Evolutionary conservation across 2,329 filamentous ascomycete genomes (phyloP).

Genomic region (Cercospora sojina): DNA sequence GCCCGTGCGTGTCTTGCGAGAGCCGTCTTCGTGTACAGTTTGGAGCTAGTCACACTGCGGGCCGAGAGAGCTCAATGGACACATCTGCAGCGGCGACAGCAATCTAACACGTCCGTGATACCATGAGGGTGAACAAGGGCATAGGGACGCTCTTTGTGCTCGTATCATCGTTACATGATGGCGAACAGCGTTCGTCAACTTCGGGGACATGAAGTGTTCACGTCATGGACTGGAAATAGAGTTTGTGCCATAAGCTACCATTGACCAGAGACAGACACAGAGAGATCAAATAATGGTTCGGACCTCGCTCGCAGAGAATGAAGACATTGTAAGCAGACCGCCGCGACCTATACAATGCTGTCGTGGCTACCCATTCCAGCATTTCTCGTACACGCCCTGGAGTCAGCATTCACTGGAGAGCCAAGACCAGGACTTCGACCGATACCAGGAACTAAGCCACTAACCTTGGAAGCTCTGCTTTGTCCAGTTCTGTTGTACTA

Average conservation of each 20-base stretch:
- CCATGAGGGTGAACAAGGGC: neutral
- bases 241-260: slow-evolving; percentile 4
- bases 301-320: neutral
- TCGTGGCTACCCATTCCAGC: slow-evolving; percentile 19
- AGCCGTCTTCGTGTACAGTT: neutral
- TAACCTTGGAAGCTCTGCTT: slow-evolving; percentile 43
- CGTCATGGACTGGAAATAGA: slow-evolving; percentile 16
- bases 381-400: slow-evolving; percentile 27
- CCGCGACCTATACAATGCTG: neutral
- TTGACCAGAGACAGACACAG: neutral
- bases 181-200: neutral
- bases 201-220: slow-evolving; percentile 2
- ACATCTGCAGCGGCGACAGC: neutral
- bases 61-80: neutral
- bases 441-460: slow-evolving; percentile 43
- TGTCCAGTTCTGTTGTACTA: slow-evolving; percentile 47
- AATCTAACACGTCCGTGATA: neutral
- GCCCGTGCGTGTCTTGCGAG: neutral
- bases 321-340: neutral
- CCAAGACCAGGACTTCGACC: slow-evolving; percentile 43
- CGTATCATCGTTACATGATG: neutral
- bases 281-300: neutral
- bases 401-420: slow-evolving; percentile 29
- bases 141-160: neutral
- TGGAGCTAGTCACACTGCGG: neutral